Evolutionary conservation across 1,139 yeast species (phyloP).

Genomic region (Candida gigantensis): DNA sequence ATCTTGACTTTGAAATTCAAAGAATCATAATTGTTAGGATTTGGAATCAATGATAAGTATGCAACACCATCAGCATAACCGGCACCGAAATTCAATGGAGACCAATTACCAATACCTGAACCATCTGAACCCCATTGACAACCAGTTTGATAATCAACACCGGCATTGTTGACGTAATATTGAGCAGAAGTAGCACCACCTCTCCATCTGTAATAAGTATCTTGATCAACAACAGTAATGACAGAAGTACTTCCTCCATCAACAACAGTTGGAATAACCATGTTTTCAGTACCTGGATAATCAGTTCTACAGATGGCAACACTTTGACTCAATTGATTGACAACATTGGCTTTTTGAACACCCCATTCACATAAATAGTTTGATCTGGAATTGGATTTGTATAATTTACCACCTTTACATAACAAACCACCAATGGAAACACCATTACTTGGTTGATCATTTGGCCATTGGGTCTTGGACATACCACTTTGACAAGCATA

Average conservation of each 20-base stretch:
- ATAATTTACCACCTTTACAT: constrained; percentile 69
- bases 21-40: constrained; percentile 67
- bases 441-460: constrained; percentile 69
- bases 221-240: constrained; percentile 66
- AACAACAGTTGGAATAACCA: constrained; percentile 78
- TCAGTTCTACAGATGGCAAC: constrained; percentile 86
- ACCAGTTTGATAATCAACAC: constrained; percentile 70
- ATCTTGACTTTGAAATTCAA: constrained; percentile 72
- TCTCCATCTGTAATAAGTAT: constrained; percentile 62
- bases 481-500: constrained; percentile 89
- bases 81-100: constrained; percentile 78
- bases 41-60: constrained; percentile 77
- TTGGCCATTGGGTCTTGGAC: constrained; percentile 90
- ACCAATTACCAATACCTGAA: constrained; percentile 79
- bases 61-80: constrained; percentile 64
- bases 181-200: constrained; percentile 72
- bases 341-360: constrained; percentile 58
- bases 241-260: constrained; percentile 57
- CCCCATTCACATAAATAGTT: constrained; percentile 82
- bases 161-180: constrained; percentile 81
- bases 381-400: constrained; percentile 60
- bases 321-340: constrained; percentile 51
- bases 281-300: constrained; percentile 87
- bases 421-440: constrained; percentile 77
- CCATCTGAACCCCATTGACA: constrained; percentile 74